Evolutionary conservation across 75 land plant species (phyloP).

Genomic region (Sequoia sempervirens): DNA sequence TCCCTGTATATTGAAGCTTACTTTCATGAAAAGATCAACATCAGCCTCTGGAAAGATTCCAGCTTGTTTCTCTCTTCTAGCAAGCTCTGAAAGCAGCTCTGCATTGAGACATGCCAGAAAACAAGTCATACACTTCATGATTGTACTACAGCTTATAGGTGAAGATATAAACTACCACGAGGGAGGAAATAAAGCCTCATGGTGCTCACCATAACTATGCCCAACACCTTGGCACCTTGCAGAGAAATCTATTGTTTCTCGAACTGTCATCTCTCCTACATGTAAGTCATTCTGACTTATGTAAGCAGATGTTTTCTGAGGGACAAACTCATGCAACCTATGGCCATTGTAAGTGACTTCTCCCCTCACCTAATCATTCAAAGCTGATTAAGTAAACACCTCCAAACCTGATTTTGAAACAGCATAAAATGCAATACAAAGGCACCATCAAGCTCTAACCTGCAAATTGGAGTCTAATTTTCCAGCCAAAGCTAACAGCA

Average conservation of each 20-base stretch:
- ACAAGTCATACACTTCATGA: neutral
- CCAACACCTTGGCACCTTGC: conserved; percentile 90
- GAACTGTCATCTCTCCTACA: conserved; percentile 82
- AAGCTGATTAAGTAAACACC: neutral
- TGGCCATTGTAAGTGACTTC: conserved; percentile 76
- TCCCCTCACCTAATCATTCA: conserved; percentile 47
- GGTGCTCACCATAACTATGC: conserved; percentile 46
- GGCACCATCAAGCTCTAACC: conserved; percentile 19
- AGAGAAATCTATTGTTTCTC: conserved; percentile 84
- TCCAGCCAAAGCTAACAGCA: conserved; percentile 71
- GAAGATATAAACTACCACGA: neutral
- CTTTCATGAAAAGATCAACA: conserved; percentile 92
- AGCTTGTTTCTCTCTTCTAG: conserved; percentile 75
- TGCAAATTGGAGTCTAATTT: conserved; percentile 62
- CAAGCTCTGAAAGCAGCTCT: conserved; percentile 78
- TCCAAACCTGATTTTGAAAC: neutral
- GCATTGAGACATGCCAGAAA: conserved; percentile 2
- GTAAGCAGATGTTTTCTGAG: conserved; percentile 79
- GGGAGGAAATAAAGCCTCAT: neutral
- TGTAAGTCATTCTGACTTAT: conserved; percentile 86
- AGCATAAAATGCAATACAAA: neutral
- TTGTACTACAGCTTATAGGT: neutral
- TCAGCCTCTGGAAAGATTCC: conserved; percentile 88
- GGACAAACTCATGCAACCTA: conserved; percentile 60
- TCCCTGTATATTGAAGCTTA: conserved; percentile 10